Evolutionary conservation across 208 protist genomes (phyloP).

Genomic region (Entamoeba invadens): DNA sequence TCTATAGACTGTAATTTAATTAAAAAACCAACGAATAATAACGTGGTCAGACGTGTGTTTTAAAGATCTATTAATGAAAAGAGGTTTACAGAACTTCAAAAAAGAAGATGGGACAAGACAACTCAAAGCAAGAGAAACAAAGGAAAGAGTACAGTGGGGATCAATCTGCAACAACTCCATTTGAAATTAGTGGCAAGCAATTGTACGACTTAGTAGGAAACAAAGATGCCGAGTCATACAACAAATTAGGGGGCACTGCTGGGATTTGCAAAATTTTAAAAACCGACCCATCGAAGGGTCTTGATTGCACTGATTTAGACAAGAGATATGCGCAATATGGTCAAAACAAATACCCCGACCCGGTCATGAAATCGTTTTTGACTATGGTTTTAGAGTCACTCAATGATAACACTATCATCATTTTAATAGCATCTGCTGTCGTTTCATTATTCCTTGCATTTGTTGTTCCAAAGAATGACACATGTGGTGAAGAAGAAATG

Average conservation of each 20-base stretch:
- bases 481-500: conserved; percentile 43
- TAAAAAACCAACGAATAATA: too few relatives aligned
- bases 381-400: conserved; percentile 56
- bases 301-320: neutral
- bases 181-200: neutral
- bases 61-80: neutral
- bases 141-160: neutral
- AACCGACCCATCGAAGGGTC: neutral
- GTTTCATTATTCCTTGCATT: conserved; percentile 65
- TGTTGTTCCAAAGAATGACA: conserved; percentile 49
- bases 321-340: neutral
- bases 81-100: neutral
- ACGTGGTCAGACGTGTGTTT: too few relatives aligned
- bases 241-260: neutral
- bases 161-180: neutral
- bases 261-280: neutral
- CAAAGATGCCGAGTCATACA: neutral
- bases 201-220: neutral
- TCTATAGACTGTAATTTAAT: too few relatives aligned
- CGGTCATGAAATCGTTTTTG: neutral
- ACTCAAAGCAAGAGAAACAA: neutral
- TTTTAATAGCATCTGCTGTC: conserved; percentile 64
- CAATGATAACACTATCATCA: conserved; percentile 66
- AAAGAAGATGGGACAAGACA: neutral
- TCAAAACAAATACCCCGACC: neutral